Percentiles rank a stretch among this genome's conserved stretches.
Evolutionary conservation across 2,329 filamentous ascomycete genomes (phyloP).

Genomic region (Hymenoscyphus occultus): DNA sequence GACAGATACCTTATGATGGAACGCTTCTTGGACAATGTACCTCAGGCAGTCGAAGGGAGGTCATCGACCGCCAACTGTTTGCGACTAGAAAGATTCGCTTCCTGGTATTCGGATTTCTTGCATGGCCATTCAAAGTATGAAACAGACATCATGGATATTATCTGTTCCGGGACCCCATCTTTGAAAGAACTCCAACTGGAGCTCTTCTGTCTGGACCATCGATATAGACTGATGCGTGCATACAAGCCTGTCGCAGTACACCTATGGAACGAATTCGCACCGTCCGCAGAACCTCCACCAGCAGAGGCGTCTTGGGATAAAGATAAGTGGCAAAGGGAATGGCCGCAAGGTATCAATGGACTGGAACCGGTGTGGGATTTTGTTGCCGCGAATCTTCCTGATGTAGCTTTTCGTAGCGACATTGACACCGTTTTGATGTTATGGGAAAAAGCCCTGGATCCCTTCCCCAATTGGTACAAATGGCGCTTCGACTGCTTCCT

Average conservation of each 20-base stretch:
- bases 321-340: too few species aligned
- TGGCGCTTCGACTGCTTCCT: background rate
- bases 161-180: background rate
- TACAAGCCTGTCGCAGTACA: background rate
- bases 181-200: background rate
- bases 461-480: too few species aligned
- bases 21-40: background rate
- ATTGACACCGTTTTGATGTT: too few species aligned
- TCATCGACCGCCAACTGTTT: background rate
- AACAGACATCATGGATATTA: background rate
- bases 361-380: too few species aligned
- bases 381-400: too few species aligned
- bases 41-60: background rate
- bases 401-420: too few species aligned
- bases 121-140: background rate
- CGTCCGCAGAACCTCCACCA: too few species aligned
- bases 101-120: background rate
- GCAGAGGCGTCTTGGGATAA: too few species aligned
- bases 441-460: too few species aligned
- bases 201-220: background rate
- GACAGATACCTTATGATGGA: slow-evolving; percentile 1
- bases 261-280: background rate
- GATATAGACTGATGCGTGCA: background rate
- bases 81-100: background rate
- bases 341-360: too few species aligned